Base-by-base conservation (phyloP, 2,329 filamentous ascomycete genomes). In the Diaporthe velutina region DNA sequence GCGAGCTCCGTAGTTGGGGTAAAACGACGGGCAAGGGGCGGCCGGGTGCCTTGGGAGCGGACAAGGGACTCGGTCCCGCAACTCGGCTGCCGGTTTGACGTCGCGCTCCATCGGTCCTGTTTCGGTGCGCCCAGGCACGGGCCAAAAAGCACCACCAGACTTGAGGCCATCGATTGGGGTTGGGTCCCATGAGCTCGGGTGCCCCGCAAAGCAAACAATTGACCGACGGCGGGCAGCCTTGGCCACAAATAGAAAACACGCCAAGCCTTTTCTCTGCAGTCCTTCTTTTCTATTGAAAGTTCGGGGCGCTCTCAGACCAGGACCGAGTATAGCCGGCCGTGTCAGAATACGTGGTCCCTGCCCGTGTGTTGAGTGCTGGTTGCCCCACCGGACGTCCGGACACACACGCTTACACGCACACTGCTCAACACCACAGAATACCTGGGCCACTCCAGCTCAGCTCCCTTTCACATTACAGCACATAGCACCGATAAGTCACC, bases 1-100 rank as follows among this genome's bases (percentile, higher is more conserved):
- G 48, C 58, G 57, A 75, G 70, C 64, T 70, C 74, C 74, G 74
- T 75, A 70, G 71, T 70, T 73, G 64, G 74, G 74, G 74, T 64
- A 73, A 70, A 54, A 64, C 45, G n/a, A 66, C 67, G 74, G 71
- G 45, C 70, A 45, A 40, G 54, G 38, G 22, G 57, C 38, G 35
- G 30, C 55, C 70, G 74, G 64, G 70, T 13, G 38, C 48, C 28
- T 4, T 38, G 17, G 22, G 33, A 50, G 45, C 28, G 42, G 10
- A 15, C 48, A 61, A 17, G 40, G 70, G 28, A 48, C 64, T 74
- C 61, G 45, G 61, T 38, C 60, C n/a, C 25, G 50, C 61, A 52
- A 10, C 50, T 64, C 70, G 70, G 57, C 54, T 68, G 48, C 64
- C 64, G 64, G 64, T 40, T 54, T 38, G 30, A 38, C 64, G 22